Base-by-base conservation (phyloP, 768 basidiomycete genomes). In the Trametes cinnabarina region DNA sequence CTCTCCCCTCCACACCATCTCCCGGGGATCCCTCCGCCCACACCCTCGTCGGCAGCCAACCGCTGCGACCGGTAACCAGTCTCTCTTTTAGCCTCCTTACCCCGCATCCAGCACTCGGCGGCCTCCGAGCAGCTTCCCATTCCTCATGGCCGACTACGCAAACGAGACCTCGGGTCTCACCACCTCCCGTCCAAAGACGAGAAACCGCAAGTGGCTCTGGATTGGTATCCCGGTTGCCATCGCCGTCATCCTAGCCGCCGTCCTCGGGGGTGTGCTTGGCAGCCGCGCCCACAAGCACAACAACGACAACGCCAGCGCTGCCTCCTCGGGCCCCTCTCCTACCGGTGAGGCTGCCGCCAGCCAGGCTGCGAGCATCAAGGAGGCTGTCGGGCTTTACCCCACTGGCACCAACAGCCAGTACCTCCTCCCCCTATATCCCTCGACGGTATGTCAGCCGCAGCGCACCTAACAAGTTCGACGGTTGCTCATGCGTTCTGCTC, bases 361-460 rank as follows among this genome's bases (percentile, higher is more conserved):
- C 48, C 47, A 49, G 23, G 61, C 57, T 0, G 61, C 53, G 25
- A 62, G 61, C 56, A 51, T 77, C 30, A 87, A 89, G 72, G 74
- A 81, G 32, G 76, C 77, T n/a, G 60, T 85, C 32, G 90, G 87
- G 20, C 70, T 82, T 47, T 91, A 85, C 68, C 83, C 94, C 35
- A 87, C 87, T 1, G 84, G 85, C 9, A 97, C 94, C 20, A 80
- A 95, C 69, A 82, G 83, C 66, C 79, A 83, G 47, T 95, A 84
- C 69, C 80, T 87, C 76, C 77, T 92, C 51, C 94, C 94, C 1
- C 68, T 94, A 34, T 95, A 95, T 70, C 91, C 94, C 6, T 87
- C 90, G 19, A 91, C 91, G 10, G 94, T 95, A 61, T 76, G 92
- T 82, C 19, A 61, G 34, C 53, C 25, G 41, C 30, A 17, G 5